Evolutionary conservation across 208 protist species (phyloP), one percentile per base, ranked within the genome.

Genomic region (Leishmania turanica): DNA sequence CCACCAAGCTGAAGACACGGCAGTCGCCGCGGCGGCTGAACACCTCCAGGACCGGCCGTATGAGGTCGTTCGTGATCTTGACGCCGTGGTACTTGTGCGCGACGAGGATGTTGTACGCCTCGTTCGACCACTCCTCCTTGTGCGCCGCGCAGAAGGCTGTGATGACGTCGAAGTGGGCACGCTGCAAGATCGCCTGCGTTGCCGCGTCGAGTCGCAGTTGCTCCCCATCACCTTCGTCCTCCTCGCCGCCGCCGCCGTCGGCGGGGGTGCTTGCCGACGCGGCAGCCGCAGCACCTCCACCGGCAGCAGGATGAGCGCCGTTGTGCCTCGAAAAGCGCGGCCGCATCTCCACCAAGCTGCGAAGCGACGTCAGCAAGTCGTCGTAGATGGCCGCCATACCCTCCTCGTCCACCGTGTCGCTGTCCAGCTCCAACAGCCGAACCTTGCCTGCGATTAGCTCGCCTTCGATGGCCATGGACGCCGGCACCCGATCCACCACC

Each of bases 81-180:
- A 97, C 76, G 2, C 93, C 93, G 72, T 97, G 91, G 77, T 97
- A 97, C 85, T 97, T 97, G 89, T 97, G 95, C 13, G 92, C 84
- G 7, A 96, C 88, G 49, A 97, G 78, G 53, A 97, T 90, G 65
- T 83, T 89, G 81, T 97, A 97, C n/a, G 90, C 93, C 76, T 96
- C 88, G 72, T 94, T 92, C 15, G 91, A 79, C 65, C 89, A 89
- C 56, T 87, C 83, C n/a, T 94, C 85, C 49, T 90, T 40, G 66
- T 90, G 90, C 21, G 94, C 92, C 2, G 65, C 82, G 76, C 91
- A 93, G 53, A 95, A 81, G 53, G 84, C 83, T 2, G 64, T 87
- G 62, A 95, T 84, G 31, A 96, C 92, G 64, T 90, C 78, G 1
- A 45, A 40, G 80, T 95, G 91, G 1, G 90, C 88, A 0, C 72